Evolutionary conservation across 1,284 basidiomycete species (phyloP).

Genomic region (Neolentinus lepideus): DNA sequence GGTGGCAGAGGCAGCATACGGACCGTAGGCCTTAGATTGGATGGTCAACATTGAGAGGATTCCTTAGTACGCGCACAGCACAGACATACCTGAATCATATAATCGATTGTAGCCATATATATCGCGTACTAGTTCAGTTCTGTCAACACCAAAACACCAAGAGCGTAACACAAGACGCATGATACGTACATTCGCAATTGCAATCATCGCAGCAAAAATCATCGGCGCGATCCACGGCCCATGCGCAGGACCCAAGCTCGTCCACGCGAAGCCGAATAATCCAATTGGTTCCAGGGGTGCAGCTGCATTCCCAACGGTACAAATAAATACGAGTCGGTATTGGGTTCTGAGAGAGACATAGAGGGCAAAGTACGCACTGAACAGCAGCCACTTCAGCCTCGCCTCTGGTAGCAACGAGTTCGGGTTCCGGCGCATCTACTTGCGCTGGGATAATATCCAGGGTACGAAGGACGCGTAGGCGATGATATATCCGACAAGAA

Average conservation of each 20-base stretch:
- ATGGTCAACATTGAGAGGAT: no score
- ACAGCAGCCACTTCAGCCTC: slow-evolving; percentile 13
- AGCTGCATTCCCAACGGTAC: no score
- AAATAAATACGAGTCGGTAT: no score
- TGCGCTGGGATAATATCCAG: slow-evolving; percentile 9
- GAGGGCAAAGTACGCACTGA: slow-evolving; percentile 9
- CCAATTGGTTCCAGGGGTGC: slow-evolving; percentile 14
- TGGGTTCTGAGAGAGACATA: no score
- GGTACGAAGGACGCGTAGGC: slow-evolving; percentile 14
- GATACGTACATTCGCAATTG: slow-evolving; percentile 9
- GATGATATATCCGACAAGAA: slow-evolving; percentile 12
- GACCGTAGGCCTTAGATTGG: slow-evolving; percentile 13
- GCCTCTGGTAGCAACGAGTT: slow-evolving; percentile 10
- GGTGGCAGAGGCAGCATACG: slow-evolving; percentile 13
- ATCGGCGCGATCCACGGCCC: slow-evolving; percentile 13
- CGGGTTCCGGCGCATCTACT: slow-evolving; percentile 6
- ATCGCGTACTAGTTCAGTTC: slow-evolving; percentile 13
- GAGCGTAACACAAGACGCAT: background rate
- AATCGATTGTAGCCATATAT: slow-evolving; percentile 16
- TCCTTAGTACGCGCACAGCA: no score
- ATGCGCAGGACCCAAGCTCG: slow-evolving; percentile 12
- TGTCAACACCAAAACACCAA: no score
- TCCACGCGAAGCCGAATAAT: slow-evolving; percentile 15
- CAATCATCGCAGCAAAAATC: slow-evolving; percentile 12
- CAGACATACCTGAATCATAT: slow-evolving; percentile 15